phyloP scores from a whole-genome alignment of 2,329 filamentous ascomycete genomes.

The Alternaria viburni region DNA sequence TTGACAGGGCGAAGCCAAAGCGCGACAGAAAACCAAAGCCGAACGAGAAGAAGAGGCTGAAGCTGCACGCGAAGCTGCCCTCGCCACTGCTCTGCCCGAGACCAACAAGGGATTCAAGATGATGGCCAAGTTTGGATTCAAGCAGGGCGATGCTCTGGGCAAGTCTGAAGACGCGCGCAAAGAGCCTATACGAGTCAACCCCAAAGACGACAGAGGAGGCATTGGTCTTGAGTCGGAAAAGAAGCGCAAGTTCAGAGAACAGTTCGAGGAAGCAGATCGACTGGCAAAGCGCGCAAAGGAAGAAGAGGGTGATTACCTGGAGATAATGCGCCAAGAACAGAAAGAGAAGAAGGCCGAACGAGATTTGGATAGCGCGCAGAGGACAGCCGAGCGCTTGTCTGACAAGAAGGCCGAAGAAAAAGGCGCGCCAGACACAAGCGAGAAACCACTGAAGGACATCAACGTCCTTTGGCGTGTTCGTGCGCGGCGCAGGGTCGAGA shows the following conservation, averaged over 20 bases:
- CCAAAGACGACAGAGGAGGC: slow-evolving; percentile 82
- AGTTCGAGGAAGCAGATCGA: slow-evolving; percentile 42
- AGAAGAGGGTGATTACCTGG: slow-evolving; percentile 46
- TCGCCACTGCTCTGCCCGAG: slow-evolving; percentile 73
- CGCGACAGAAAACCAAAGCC: slow-evolving; percentile 72
- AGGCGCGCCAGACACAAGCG: slow-evolving; percentile 31
- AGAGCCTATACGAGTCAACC: slow-evolving; percentile 76
- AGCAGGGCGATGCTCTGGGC: slow-evolving; percentile 75
- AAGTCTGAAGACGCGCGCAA: slow-evolving; percentile 60
- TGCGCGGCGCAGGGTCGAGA: slow-evolving; percentile 71
- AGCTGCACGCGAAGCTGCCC: slow-evolving; percentile 73
- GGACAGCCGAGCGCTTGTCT: slow-evolving; percentile 78
- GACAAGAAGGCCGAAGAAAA: slow-evolving; percentile 34
- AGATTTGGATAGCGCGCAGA: slow-evolving; percentile 78
- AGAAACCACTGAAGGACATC: slow-evolving; percentile 68
- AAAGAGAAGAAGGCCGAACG: slow-evolving; percentile 62
- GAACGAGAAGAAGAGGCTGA: slow-evolving; percentile 79
- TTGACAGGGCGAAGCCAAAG: slow-evolving; percentile 36
- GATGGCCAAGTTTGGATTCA: slow-evolving; percentile 97
- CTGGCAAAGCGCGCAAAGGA: slow-evolving; percentile 55
- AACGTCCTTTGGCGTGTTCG: slow-evolving; percentile 82
- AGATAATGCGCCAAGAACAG: slow-evolving; percentile 40
- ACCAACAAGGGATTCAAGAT: slow-evolving; percentile 89
- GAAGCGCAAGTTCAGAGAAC: slow-evolving; percentile 70
- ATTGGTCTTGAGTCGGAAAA: slow-evolving; percentile 84